Evolutionary conservation across 108 stramenopile genomes (phyloP).

Genomic region (Hondaea fermentalgiana): DNA sequence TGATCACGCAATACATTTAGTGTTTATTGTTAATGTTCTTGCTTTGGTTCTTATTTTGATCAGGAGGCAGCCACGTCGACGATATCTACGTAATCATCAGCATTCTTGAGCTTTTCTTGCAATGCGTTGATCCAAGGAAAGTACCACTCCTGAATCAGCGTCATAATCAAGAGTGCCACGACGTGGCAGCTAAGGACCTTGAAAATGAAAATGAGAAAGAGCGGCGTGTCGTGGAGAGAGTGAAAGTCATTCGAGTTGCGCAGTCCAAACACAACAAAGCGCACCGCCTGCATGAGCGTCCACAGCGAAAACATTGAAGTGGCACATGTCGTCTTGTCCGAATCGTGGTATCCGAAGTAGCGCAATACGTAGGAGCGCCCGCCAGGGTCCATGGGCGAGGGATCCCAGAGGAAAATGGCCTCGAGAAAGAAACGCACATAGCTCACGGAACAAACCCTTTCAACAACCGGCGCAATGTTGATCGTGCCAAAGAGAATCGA

Average conservation of each 20-base stretch:
- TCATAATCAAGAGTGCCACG: neutral
- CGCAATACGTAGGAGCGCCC: neutral
- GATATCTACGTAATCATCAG: neutral
- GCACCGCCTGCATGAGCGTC: neutral
- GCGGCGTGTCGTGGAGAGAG: slow-evolving; percentile 8
- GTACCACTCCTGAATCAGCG: neutral
- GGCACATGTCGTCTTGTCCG: neutral
- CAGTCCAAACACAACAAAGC: neutral
- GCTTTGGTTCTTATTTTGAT: too few species aligned
- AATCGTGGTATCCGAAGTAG: neutral
- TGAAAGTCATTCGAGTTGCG: slow-evolving; percentile 17
- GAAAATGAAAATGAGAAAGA: slow-evolving; percentile 14
- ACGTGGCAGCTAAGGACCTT: neutral
- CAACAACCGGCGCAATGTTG: neutral
- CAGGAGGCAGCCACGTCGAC: neutral
- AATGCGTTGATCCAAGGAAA: neutral
- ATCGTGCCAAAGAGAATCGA: neutral
- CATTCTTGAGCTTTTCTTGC: neutral
- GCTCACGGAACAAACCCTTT: neutral
- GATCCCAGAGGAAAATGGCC: slow-evolving; percentile 10
- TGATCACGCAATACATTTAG: too few species aligned
- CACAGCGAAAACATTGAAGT: neutral
- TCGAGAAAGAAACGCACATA: slow-evolving; percentile 11
- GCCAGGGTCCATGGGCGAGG: neutral
- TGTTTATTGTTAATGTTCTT: too few species aligned